These are phyloP conservation scores for Melanogaster broomeanus DNA, from an alignment of 768 basidiomycete genomes.

Conservation along the genomic window DNA sequence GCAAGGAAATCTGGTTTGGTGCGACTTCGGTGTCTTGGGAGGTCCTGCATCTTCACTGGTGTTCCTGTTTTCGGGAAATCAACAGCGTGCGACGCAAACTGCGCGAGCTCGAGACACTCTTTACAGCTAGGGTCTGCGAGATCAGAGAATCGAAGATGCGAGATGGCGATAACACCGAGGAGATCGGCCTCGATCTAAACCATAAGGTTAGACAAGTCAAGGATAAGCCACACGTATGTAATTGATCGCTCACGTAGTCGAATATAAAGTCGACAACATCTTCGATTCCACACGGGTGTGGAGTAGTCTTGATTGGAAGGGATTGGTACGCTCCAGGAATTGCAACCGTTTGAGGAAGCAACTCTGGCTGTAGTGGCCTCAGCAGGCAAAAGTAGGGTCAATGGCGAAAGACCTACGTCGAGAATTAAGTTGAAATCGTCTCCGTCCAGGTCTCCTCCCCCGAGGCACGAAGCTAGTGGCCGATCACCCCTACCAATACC, in stretches of 20 bases:
- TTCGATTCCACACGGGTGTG: conserved; percentile 34
- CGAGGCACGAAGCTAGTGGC: conserved; percentile 47
- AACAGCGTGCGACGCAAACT: conserved; percentile 48
- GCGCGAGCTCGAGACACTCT: conserved; percentile 44
- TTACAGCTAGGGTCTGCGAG: conserved; percentile 32
- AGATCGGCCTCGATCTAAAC: conserved; percentile 40
- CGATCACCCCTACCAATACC: conserved; percentile 38
- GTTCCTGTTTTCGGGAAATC: conserved; percentile 50
- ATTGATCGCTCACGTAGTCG: conserved; percentile 40
- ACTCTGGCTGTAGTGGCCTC: conserved; percentile 24
- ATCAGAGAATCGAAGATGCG: conserved; percentile 48
- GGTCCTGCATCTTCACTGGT: conserved; percentile 35
- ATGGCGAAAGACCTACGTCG: conserved; percentile 33
- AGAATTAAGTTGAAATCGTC: conserved; percentile 52
- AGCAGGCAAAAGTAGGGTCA: conserved; percentile 8
- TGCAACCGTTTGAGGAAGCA: conserved; percentile 25
- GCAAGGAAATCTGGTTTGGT: conserved; percentile 46
- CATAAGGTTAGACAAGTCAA: neutral
- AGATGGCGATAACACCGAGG: conserved; percentile 42
- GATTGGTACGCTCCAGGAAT: conserved; percentile 42
- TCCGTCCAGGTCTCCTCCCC: conserved; percentile 57
- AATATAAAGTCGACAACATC: conserved; percentile 52
- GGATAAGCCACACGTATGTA: neutral
- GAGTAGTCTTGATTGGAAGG: conserved; percentile 35
- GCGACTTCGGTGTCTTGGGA: conserved; percentile 32